Evolutionary conservation across 306 rosid genomes (phyloP).

Genomic region (Gillenia trifoliata): DNA sequence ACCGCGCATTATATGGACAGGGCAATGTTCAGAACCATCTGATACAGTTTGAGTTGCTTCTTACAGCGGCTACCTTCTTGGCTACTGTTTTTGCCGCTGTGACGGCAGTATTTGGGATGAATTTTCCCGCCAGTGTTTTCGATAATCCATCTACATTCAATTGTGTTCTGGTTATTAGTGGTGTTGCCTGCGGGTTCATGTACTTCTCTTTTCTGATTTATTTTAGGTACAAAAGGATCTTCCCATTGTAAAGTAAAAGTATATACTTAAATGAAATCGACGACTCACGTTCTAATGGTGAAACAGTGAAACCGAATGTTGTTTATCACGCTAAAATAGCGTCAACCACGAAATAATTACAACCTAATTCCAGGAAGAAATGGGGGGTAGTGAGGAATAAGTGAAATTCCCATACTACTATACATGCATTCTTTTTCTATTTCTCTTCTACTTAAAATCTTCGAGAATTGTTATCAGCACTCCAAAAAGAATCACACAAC

Average conservation of each 20-base stretch:
- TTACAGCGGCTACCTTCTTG: conserved; percentile 82
- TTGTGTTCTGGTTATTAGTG: conserved; percentile 58
- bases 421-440: background rate
- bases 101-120: conserved; percentile 92
- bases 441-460: background rate
- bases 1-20: conserved; percentile 38
- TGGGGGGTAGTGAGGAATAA: too few species aligned
- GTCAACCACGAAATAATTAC: background rate
- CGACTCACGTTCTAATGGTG: background rate
- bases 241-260: conserved; percentile 40
- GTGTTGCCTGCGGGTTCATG: conserved; percentile 44
- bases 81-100: conserved; percentile 74
- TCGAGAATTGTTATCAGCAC: too few species aligned
- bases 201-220: conserved; percentile 55
- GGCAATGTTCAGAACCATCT: conserved; percentile 93
- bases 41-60: conserved; percentile 84
- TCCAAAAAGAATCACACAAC: too few species aligned
- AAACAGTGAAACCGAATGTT: background rate
- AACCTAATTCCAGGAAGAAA: too few species aligned
- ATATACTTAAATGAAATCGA: conserved; percentile 12
- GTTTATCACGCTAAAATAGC: background rate
- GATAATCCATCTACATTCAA: conserved; percentile 46
- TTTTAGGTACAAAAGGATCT: conserved; percentile 67
- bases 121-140: conserved; percentile 49
- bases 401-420: background rate